phyloP scores from a whole-genome alignment of 2,329 filamentous ascomycete species.

The Ophiostoma triangulosporum region DNA sequence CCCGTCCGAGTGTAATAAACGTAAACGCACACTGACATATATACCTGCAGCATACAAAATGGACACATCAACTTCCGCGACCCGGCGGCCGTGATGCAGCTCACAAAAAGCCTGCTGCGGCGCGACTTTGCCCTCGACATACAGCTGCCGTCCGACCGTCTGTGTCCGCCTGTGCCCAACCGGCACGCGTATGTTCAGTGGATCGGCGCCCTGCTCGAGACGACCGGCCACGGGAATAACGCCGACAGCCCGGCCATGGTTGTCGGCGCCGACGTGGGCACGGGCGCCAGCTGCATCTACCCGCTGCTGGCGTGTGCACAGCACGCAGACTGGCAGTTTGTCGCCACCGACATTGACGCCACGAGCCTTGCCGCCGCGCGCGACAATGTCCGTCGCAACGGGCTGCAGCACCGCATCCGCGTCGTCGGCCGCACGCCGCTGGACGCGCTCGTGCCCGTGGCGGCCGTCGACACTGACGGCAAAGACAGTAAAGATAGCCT shows the following conservation, averaged over 20 bases:
- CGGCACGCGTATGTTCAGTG: slow-evolving; percentile 85
- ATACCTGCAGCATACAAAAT: slow-evolving; percentile 24
- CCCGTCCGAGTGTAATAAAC: too few species aligned
- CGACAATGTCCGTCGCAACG: slow-evolving; percentile 54
- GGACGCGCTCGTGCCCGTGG: slow-evolving; percentile 49
- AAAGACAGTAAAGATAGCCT: not conserved
- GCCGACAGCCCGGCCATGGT: too few species aligned
- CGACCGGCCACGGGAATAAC: slow-evolving; percentile 34
- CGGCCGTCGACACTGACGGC: slow-evolving; percentile 21
- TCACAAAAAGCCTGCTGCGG: slow-evolving; percentile 67
- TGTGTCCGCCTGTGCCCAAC: slow-evolving; percentile 72
- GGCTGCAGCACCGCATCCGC: slow-evolving; percentile 48
- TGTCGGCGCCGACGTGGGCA: slow-evolving; percentile 71
- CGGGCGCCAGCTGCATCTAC: slow-evolving; percentile 85
- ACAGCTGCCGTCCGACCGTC: slow-evolving; percentile 58
- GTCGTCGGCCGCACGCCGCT: slow-evolving; percentile 40
- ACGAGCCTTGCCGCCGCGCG: slow-evolving; percentile 53
- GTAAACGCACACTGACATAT: not conserved
- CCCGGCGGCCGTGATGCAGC: slow-evolving; percentile 59
- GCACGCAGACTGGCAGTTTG: slow-evolving; percentile 55
- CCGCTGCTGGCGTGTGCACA: slow-evolving; percentile 63
- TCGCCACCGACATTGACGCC: slow-evolving; percentile 66
- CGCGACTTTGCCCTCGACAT: slow-evolving; percentile 61
- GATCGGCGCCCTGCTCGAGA: slow-evolving; percentile 68
- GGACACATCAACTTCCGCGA: slow-evolving; percentile 67